Evolutionary conservation across 1,284 basidiomycete species (phyloP), one percentile per base, ranked within the genome.

Genomic region (Irpex rosettiformis): DNA sequence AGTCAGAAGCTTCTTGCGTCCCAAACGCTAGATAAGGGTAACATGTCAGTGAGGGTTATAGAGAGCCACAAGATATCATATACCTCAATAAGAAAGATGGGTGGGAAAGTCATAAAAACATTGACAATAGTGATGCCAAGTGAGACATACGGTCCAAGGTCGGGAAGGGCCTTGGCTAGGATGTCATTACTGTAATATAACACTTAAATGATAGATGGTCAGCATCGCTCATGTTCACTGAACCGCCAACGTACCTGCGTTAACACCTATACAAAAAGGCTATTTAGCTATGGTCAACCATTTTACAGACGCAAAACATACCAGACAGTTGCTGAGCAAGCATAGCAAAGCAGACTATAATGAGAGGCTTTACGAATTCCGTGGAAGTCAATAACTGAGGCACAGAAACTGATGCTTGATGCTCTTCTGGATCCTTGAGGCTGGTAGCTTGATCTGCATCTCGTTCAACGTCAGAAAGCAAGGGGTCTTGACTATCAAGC

Each of bases 161-260:
- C 81, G 7, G 93, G 91, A 53, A 96, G 73, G 2, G 92, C 82
- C 54, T 86, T 85, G 7, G 86, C 83, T 13, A 96, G 80, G 55
- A 96, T 94, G 42, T 88, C 84, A 61, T 93, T 95, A 71, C 91
- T 94, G 74, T 95, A 96, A 70, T 94, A 96, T 54, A 95, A 75
- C 27, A 95, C 93, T 75, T 76, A 75, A 64, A 76, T 77, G n/a
- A 60, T 2, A 30, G 7, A 16, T 52, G 4, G 18, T 13, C 2
- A 8, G 13, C 43, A 47, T 1, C 16, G 16, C 10, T 24, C 18
- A 24, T 18, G 16, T 1, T 24, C 4, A 0, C 22, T 11, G 4
- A 25, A 51, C n/a, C 24, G 4, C 29, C 56, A 10, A n/a, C 43
- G 25, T 63, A 76, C 81, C 74, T 55, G 86, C 86, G 66, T 88